Base-by-base conservation (phyloP, 805 yeast species). In the Sugiyamaella qingdaonensis region DNA sequence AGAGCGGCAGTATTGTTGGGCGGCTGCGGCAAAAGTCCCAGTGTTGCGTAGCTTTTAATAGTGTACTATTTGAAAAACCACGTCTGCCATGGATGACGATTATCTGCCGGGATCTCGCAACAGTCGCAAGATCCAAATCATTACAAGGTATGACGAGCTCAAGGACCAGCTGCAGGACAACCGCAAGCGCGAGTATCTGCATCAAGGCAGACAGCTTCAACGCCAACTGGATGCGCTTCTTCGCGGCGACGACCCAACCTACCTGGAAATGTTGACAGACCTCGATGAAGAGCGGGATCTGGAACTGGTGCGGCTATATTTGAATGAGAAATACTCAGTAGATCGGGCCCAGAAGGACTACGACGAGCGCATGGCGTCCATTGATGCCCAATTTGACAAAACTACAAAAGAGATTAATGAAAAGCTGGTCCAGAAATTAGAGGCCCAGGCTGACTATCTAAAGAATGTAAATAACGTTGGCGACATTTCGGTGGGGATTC, bases 271-370 rank as follows among this genome's bases (percentile, higher is more conserved):
- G 35, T 27, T 54, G 37, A 36, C 32, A 19, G 62, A 59, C 46
- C 48, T 59, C 43, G 57, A 57, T 19, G 62, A 59, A 46, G 14
- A 21, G 27, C 50, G 62, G 14, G 62, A 59, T 37, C 48, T 43
- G 24, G 58, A 57, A 48, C 57, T 59, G n/a, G 53, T 57, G 46
- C 51, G 56, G 46, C 52, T 59, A 18, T 39, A 55, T n/a, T 31
- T 47, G 10, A 42, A 43, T 34, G 48, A 52, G 37, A 35, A 53
- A 44, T 54, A 50, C 29, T 44, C 49, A 11, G 14, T 52, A n/a
- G 56, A 41, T n/a, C 50, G 53, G 33, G 50, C 55, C 7, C 36
- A 44, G 35, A 24, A 11, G 10, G 50, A 47, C 27, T 48, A 55
- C 29, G 55, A 57, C 10, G 48, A 48, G 21, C 45, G 46, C 10